Percentiles rank a stretch among this genome's conserved stretches.
These are phyloP conservation scores for Trypethelium eluteriae DNA, from an alignment of 495 filamentous ascomycete genomes.

Conservation along the genomic window DNA sequence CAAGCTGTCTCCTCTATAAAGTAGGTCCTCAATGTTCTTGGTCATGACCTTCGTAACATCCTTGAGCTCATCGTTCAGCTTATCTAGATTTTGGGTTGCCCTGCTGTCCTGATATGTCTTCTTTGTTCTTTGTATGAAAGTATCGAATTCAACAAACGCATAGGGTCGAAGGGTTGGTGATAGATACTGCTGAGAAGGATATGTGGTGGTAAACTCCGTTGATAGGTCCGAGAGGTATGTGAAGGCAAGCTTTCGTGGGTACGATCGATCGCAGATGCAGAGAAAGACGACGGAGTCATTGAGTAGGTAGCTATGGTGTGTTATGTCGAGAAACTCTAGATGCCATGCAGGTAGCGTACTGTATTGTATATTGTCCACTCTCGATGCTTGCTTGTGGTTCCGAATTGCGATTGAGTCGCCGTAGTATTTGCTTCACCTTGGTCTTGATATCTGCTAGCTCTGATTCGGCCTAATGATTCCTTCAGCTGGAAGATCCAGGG, in stretches of 20 bases:
- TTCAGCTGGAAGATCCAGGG: constrained; percentile 12
- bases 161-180: constrained; percentile 75
- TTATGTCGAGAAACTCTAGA: not conserved
- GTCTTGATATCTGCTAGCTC: constrained; percentile 81
- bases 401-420: constrained; percentile 74
- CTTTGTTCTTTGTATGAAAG: constrained; percentile 88
- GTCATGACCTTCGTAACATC: constrained; percentile 99
- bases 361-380: constrained; percentile 72
- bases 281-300: constrained; percentile 75
- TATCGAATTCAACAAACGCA: constrained; percentile 96
- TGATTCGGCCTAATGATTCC: constrained; percentile 51
- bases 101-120: constrained; percentile 90
- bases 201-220: constrained; percentile 83
- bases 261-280: constrained; percentile 84
- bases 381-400: constrained; percentile 92
- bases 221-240: constrained; percentile 91
- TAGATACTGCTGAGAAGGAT: constrained; percentile 63
- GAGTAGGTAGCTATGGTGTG: constrained; percentile 66
- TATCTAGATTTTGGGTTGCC: constrained; percentile 77
- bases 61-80: constrained; percentile 87
- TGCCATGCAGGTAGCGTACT: constrained; percentile 49
- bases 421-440: constrained; percentile 83
- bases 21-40: constrained; percentile 97
- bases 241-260: constrained; percentile 96
- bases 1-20: constrained; percentile 89